Base-by-base conservation (phyloP, 1,139 yeast genomes). In the Geotrichum restrictum region DNA sequence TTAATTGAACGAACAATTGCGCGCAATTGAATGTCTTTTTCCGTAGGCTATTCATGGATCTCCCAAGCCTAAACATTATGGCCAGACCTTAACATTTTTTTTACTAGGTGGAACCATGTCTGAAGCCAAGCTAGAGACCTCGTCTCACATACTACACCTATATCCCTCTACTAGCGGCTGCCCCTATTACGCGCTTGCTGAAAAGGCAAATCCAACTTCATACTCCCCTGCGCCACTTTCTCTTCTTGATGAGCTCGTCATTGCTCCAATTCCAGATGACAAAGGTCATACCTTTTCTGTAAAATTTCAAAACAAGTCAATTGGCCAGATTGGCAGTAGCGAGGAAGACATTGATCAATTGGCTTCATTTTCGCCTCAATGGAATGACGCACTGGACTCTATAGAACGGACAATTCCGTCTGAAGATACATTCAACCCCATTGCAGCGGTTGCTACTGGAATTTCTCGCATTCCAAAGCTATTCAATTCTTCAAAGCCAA, bases 351-450 rank as follows among this genome's bases (percentile, higher is more conserved):
- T 50, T 10, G 44, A 45, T 18, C 47, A 45, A n/a, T 36, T 50
- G 16, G 50, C 50, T 2, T 32, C 33, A n/a, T 50, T 50, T 22
- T 31, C 50, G 3, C 43, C 44, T 22, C 55, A 57, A n/a, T 43
- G 21, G 60, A 54, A 51, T 61, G 48, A 42, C 31, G 52, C 53
- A n/a, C 24, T 54, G 21, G 21, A 27, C 16, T 38, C 22, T 21
- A 34, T 6, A 21, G 32, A 13, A 18, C n/a, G 11, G 27, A 13
- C 41, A 16, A 3, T 6, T 38, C 14, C 36, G 8, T 27, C 7
- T 32, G 29, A 34, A n/a, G 3, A n/a, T 2, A 7, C 18, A 3
- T 45, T 45, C 21, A 34, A 45, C 8, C 48, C 48, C 7, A 27
- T 45, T 3, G 13, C 42, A 2, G 18, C 29, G 1, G 48, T 32